These are phyloP conservation scores for Coemansia sp. DNA, from an alignment of 192 early-diverging fungal genomes.

Conservation along the genomic window DNA sequence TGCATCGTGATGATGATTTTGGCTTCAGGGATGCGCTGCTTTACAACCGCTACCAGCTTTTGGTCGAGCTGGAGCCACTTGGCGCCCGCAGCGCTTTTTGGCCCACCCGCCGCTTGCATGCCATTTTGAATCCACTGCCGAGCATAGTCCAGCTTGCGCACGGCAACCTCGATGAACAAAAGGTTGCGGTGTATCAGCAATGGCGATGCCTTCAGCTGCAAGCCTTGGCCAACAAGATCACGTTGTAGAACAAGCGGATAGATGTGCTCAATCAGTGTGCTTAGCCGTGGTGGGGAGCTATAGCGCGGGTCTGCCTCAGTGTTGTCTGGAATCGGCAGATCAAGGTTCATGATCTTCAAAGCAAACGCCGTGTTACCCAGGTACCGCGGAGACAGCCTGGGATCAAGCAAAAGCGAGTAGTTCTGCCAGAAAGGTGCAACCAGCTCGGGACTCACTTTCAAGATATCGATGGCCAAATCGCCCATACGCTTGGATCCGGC, in stretches of 20 bases:
- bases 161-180: constrained; percentile 31
- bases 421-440: constrained; percentile 54
- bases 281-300: constrained; percentile 29
- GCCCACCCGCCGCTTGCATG: constrained; percentile 1
- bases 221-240: constrained; percentile 26
- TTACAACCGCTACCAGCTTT: constrained; percentile 31
- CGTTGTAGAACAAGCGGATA: constrained; percentile 28
- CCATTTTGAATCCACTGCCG: constrained; percentile 26
- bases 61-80: constrained; percentile 30
- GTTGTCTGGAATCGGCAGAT: constrained; percentile 25
- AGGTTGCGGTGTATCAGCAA: constrained; percentile 49
- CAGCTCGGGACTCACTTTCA: constrained; percentile 49
- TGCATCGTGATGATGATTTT: constrained; percentile 26
- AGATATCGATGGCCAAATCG: constrained; percentile 34
- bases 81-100: not conserved
- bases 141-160: constrained; percentile 37
- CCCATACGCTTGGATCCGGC: constrained; percentile 26
- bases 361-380: constrained; percentile 46
- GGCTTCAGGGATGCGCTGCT: constrained; percentile 49
- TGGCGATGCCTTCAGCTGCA: constrained; percentile 23
- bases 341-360: constrained; percentile 31
- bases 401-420: constrained; percentile 39
- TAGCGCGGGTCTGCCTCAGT: constrained; percentile 1
- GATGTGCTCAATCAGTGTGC: constrained; percentile 48
- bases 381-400: constrained; percentile 42